Evolutionary conservation across 768 basidiomycete species (phyloP).

Genomic region (Ramaria sp.): DNA sequence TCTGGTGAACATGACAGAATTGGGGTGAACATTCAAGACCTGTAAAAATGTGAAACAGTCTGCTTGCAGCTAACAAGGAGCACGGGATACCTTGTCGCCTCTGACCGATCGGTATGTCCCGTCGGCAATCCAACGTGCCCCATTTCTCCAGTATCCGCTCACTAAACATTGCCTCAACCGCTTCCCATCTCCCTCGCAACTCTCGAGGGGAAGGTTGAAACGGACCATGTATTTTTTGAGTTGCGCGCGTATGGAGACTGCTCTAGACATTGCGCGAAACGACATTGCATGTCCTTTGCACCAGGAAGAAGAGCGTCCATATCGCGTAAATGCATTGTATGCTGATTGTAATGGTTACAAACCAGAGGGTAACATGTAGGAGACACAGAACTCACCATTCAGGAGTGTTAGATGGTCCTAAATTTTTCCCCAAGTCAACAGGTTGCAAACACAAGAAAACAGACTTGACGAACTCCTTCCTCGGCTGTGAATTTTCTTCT

Average conservation of each 20-base stretch:
- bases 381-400: constrained; percentile 48
- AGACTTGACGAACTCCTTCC: constrained; percentile 63
- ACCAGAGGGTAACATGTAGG: background rate
- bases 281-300: constrained; percentile 89
- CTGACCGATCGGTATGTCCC: constrained; percentile 87
- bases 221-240: constrained; percentile 91
- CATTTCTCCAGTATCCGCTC: constrained; percentile 90
- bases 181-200: constrained; percentile 83
- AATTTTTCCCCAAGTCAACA: background rate
- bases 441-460: background rate
- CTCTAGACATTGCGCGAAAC: constrained; percentile 88
- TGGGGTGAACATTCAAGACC: constrained; percentile 86
- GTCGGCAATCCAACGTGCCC: constrained; percentile 82
- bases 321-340: constrained; percentile 85
- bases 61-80: constrained; percentile 3
- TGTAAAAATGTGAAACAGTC: constrained; percentile 19
- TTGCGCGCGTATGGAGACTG: constrained; percentile 90
- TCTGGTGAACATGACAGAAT: constrained; percentile 86
- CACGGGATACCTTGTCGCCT: constrained; percentile 55
- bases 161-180: constrained; percentile 82
- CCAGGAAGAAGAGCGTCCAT: constrained; percentile 81
- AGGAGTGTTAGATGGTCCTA: constrained; percentile 94
- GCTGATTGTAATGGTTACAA: constrained; percentile 30
- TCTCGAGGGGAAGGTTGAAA: constrained; percentile 70
- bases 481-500: constrained; percentile 94